Evolutionary conservation across 805 yeast genomes (phyloP).

Genomic region (Wickerhamomyces sydowiorum): DNA sequence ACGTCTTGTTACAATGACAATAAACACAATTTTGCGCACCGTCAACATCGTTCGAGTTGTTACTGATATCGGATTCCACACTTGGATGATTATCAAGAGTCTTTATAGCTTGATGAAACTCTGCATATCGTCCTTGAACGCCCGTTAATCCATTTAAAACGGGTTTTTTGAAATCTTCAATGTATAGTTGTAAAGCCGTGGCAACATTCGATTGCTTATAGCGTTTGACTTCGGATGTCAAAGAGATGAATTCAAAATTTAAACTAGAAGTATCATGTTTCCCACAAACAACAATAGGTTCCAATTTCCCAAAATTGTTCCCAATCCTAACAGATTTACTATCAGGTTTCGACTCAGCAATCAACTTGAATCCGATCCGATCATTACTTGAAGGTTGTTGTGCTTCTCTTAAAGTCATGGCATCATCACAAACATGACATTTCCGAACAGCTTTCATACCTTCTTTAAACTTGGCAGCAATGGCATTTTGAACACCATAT

Average conservation of each 20-base stretch:
- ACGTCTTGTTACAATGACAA: conserved; percentile 5
- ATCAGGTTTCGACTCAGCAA: conserved; percentile 15
- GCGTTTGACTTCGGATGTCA: conserved; percentile 21
- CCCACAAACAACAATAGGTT: conserved; percentile 40
- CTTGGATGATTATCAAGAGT: background rate
- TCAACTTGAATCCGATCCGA: conserved; percentile 45
- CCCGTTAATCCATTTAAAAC: conserved; percentile 13
- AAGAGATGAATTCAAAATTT: conserved; percentile 14
- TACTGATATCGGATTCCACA: background rate
- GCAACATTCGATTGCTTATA: conserved; percentile 5
- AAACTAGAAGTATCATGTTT: conserved; percentile 24
- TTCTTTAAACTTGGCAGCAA: conserved; percentile 25
- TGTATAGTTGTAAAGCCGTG: conserved; percentile 14
- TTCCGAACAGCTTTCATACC: conserved; percentile 35
- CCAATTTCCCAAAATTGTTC: conserved; percentile 30
- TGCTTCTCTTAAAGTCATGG: conserved; percentile 35
- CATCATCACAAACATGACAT: conserved; percentile 57
- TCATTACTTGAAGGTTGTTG: conserved; percentile 39
- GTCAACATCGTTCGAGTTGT: background rate
- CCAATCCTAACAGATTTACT: conserved; percentile 17
- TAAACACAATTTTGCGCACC: background rate
- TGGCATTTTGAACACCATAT: conserved; percentile 28
- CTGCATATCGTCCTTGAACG: conserved; percentile 35
- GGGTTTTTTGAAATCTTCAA: conserved; percentile 16
- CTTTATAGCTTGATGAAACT: conserved; percentile 21